A percentile compares a stretch with the other conserved stretches of the same genome.
Evolutionary conservation across 148 eudicot species (phyloP).

Genomic region (Suaeda aralocaspica): DNA sequence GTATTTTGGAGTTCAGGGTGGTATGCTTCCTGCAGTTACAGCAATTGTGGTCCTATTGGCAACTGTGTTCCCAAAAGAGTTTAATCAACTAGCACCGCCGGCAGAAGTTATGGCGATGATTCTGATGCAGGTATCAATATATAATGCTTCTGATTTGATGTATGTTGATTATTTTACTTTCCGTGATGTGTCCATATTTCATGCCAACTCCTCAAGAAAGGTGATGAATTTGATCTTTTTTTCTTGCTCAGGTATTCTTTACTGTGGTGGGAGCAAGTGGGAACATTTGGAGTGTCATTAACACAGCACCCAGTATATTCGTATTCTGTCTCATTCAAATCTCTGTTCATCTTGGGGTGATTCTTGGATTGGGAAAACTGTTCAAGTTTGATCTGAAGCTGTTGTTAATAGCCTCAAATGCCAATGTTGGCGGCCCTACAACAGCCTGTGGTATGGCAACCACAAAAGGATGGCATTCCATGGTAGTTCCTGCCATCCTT

Average conservation of each 20-base stretch:
- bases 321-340: conserved; percentile 72
- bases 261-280: conserved; percentile 86
- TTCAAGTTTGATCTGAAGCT: conserved; percentile 52
- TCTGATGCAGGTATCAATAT: conserved; percentile 88
- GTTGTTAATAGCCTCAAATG: conserved; percentile 80
- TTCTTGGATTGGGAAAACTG: conserved; percentile 76
- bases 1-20: conserved; percentile 57
- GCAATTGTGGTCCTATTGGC: conserved; percentile 69
- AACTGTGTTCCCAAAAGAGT: conserved; percentile 59
- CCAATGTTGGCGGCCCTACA: conserved; percentile 93
- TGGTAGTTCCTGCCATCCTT: conserved; percentile 83
- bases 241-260: conserved; percentile 58
- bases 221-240: not conserved
- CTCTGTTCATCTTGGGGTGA: conserved; percentile 65
- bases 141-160: not conserved
- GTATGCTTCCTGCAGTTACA: conserved; percentile 69
- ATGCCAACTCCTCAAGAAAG: not conserved
- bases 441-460: conserved; percentile 99
- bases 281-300: conserved; percentile 65
- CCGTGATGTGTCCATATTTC: not conserved
- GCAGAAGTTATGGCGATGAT: conserved; percentile 77
- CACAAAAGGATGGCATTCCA: conserved; percentile 81
- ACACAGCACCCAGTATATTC: conserved; percentile 85
- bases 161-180: not conserved
- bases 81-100: conserved; percentile 66